These are phyloP conservation scores for Eucalyptus camaldulensis DNA, from an alignment of 345 rosid genomes.

Conservation along the genomic window DNA sequence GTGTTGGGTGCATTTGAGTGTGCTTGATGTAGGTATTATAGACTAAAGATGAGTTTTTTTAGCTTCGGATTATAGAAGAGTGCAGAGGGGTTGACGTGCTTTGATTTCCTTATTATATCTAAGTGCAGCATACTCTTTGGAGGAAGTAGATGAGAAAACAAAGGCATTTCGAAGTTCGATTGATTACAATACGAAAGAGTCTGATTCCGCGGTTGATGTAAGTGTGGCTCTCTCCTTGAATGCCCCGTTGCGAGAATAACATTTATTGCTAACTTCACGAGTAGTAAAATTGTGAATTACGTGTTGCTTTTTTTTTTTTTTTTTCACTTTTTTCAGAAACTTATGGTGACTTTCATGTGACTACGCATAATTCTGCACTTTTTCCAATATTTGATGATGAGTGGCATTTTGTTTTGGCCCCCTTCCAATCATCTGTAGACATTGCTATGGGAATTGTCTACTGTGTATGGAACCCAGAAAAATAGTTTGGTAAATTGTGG, in stretches of 20 bases:
- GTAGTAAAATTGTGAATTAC: background rate
- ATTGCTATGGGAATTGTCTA: background rate
- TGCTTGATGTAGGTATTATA: background rate
- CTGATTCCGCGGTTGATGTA: slow-evolving; percentile 47
- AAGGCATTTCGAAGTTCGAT: slow-evolving; percentile 54
- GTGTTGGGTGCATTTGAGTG: background rate
- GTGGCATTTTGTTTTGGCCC: background rate
- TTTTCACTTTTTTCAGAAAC: background rate
- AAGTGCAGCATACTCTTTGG: slow-evolving; percentile 52
- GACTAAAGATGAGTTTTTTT: background rate
- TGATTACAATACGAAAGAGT: slow-evolving; percentile 7
- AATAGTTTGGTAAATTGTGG: background rate
- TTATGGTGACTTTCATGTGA: background rate
- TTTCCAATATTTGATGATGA: background rate
- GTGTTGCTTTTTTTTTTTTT: background rate
- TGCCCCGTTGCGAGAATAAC: background rate
- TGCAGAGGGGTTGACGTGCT: background rate
- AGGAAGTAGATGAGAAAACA: slow-evolving; percentile 63
- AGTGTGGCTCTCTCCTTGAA: background rate
- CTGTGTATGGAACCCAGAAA: background rate
- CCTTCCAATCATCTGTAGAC: background rate
- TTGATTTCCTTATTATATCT: background rate
- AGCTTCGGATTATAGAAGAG: background rate
- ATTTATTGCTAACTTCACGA: background rate
- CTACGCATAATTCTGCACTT: background rate